These are phyloP conservation scores for Aspergillus nidulans DNA, from an alignment of 495 filamentous ascomycete species.

Conservation along the genomic window DNA sequence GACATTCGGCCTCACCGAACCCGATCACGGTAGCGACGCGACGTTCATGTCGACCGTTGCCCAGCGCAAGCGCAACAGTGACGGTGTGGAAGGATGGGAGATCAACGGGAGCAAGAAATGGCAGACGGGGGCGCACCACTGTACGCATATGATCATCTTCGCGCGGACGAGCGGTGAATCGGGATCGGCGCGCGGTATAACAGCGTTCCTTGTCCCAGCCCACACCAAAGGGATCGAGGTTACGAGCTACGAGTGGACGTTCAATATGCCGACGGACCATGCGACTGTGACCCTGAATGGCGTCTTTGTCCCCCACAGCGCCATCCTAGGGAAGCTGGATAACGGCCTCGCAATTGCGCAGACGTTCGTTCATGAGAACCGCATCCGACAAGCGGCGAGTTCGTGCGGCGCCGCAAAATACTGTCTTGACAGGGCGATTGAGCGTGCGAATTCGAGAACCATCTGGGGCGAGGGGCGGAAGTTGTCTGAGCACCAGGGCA, in stretches of 20 bases:
- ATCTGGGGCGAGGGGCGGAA: constrained; percentile 49
- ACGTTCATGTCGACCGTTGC: constrained; percentile 54
- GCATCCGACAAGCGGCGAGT: constrained; percentile 56
- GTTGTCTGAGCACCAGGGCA: constrained; percentile 53
- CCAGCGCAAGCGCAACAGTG: constrained; percentile 12
- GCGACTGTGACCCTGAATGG: constrained; percentile 46
- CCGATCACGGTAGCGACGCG: constrained; percentile 55
- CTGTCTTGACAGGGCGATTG: constrained; percentile 50
- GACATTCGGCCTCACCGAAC: constrained; percentile 59
- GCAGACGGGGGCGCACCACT: constrained; percentile 56
- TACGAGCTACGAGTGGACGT: constrained; percentile 54
- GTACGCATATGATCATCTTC: constrained; percentile 57
- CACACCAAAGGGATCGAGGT: constrained; percentile 43
- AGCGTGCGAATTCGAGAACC: constrained; percentile 45
- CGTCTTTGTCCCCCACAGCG: constrained; percentile 46
- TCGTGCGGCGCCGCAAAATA: constrained; percentile 53
- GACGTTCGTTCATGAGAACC: constrained; percentile 60
- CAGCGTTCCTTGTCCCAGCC: constrained; percentile 52
- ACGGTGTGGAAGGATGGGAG: constrained; percentile 35
- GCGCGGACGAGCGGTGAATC: constrained; percentile 46
- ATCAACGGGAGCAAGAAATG: constrained; percentile 57
- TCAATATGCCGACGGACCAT: constrained; percentile 62
- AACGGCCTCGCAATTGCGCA: constrained; percentile 53
- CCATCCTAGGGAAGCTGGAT: constrained; percentile 44
- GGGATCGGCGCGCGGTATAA: constrained; percentile 49